Conservation (phyloP, 1,284 basidiomycete species). For the Macrocystidia cucumis region DNA sequence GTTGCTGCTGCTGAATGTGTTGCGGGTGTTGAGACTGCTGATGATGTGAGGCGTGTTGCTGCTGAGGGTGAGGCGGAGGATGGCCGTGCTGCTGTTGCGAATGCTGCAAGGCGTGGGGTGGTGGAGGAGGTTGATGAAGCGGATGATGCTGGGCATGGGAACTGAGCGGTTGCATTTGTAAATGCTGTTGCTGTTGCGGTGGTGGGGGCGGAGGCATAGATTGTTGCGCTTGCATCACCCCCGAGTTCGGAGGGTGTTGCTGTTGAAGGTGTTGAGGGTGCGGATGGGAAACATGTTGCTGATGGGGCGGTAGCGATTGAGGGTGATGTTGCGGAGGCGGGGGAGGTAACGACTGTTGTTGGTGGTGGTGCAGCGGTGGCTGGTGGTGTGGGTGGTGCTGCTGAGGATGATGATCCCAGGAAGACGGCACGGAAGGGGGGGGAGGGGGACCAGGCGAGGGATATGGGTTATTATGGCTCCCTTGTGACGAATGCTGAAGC, state of each 20-base stretch:
- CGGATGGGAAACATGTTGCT: too few species aligned
- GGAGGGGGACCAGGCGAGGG: slow-evolving; percentile 25
- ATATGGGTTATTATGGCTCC: slow-evolving; percentile 24
- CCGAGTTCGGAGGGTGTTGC: too few species aligned
- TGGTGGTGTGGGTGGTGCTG: slow-evolving; percentile 15
- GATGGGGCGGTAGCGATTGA: too few species aligned
- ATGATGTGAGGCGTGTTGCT: slow-evolving; percentile 11
- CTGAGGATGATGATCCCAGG: slow-evolving; percentile 26
- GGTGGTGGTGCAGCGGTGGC: slow-evolving; percentile 17
- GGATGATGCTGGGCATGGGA: slow-evolving; percentile 14
- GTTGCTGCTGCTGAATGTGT: slow-evolving; percentile 11
- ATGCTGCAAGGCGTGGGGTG: slow-evolving; percentile 16
- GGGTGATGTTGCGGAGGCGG: slow-evolving; percentile 19
- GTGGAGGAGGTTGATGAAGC: slow-evolving; percentile 18
- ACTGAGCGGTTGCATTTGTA: too few species aligned
- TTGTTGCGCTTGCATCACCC: too few species aligned
- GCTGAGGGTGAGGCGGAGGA: slow-evolving; percentile 16
- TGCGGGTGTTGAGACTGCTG: slow-evolving; percentile 12
- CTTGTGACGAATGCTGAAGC: slow-evolving; percentile 21
- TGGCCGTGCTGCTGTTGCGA: slow-evolving; percentile 17
- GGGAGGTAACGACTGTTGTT: slow-evolving; percentile 18
- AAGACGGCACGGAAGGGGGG: slow-evolving; percentile 23
- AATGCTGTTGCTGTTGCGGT: too few species aligned
- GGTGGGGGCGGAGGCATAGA: too few species aligned
- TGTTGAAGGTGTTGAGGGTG: too few species aligned